A percentile compares a stretch with the other conserved stretches of the same genome.
Evolutionary conservation across 768 basidiomycete genomes (phyloP).

Genomic region (Chalciporus pseudorubinellus): DNA sequence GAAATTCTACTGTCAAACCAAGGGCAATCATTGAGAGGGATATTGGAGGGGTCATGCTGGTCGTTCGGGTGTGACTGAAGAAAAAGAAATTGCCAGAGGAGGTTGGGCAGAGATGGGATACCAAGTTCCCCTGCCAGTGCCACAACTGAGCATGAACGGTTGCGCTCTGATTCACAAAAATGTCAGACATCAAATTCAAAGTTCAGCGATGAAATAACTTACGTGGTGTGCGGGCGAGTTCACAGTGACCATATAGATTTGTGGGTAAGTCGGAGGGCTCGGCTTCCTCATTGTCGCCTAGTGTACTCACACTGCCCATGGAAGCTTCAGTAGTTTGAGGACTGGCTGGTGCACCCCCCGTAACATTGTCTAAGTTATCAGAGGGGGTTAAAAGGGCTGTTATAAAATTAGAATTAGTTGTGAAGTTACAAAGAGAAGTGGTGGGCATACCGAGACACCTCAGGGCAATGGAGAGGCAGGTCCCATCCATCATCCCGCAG

Average conservation of each 20-base stretch:
- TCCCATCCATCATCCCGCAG: slow-evolving; percentile 19
- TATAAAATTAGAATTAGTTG: no score
- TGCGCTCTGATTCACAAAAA: not conserved
- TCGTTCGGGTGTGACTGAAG: slow-evolving; percentile 6
- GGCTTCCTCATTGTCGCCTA: not conserved
- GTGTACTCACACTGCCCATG: no score
- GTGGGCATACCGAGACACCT: not conserved
- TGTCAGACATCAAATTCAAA: not conserved
- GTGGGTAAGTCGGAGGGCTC: not conserved
- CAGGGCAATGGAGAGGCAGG: not conserved
- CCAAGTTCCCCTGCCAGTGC: not conserved
- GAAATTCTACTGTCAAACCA: not conserved
- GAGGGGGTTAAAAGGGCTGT: not conserved
- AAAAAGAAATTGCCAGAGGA: not conserved
- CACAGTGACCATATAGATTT: not conserved
- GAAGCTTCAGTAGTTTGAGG: not conserved
- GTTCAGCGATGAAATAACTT: not conserved
- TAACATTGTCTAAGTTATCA: not conserved
- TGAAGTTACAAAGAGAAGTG: no score
- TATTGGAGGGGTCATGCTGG: not conserved
- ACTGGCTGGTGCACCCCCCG: not conserved
- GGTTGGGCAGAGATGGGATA: not conserved
- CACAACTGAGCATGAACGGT: not conserved
- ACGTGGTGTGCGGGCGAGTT: not conserved
- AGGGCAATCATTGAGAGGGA: slow-evolving; percentile 7